phyloP scores from a whole-genome alignment of 495 filamentous ascomycete species.

The Aspergillus bertholletiae region DNA sequence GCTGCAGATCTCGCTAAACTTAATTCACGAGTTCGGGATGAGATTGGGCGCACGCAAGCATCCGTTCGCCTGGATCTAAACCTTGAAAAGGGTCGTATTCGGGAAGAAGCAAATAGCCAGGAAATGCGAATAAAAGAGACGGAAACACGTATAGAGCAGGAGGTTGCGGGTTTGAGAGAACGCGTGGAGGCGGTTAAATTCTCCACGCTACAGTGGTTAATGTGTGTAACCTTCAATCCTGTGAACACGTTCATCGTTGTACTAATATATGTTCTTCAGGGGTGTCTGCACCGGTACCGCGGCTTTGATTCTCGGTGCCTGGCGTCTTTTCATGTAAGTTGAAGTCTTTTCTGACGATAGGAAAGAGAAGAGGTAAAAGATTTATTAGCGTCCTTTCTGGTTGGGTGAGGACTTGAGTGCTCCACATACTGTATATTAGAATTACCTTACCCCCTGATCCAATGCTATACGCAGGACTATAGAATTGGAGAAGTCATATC shows the following conservation, averaged over 20 bases:
- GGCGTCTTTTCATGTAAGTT: conserved; percentile 73
- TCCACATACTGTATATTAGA: no score
- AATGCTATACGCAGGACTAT: no score
- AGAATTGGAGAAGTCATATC: no score
- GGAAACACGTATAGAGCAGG: conserved; percentile 96
- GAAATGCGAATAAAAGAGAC: conserved; percentile 99
- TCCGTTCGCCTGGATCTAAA: conserved; percentile 90
- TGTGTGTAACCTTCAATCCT: conserved; percentile 44
- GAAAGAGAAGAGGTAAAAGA: neutral
- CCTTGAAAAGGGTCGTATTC: conserved; percentile 92
- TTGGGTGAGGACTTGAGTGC: no score
- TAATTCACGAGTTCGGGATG: conserved; percentile 81
- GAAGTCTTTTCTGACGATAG: neutral
- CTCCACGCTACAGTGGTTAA: conserved; percentile 94
- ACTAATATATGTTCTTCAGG: conserved; percentile 37
- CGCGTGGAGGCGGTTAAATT: conserved; percentile 97
- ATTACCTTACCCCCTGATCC: no score
- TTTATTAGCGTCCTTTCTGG: no score
- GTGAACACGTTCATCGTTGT: conserved; percentile 8
- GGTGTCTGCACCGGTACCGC: conserved; percentile 94
- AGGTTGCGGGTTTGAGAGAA: conserved; percentile 86
- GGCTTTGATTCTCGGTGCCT: conserved; percentile 91
- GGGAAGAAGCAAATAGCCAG: conserved; percentile 94
- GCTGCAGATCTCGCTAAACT: conserved; percentile 93
- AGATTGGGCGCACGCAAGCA: conserved; percentile 90